Base-by-base conservation (phyloP, 495 filamentous ascomycete species). In the Penicillium lagena region DNA sequence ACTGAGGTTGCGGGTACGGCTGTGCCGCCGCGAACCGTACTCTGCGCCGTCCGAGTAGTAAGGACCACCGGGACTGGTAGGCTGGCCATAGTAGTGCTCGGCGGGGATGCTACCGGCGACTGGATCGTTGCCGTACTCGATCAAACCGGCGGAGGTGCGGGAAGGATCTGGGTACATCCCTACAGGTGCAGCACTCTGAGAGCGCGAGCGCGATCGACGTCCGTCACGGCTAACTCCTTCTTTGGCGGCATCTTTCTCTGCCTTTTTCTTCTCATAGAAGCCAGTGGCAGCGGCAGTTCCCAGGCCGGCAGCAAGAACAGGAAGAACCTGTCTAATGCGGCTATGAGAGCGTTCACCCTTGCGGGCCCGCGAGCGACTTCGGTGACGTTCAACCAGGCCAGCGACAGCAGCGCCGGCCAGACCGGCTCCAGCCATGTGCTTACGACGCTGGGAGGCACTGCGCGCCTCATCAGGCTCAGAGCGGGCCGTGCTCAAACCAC, bases 211-310 rank as follows among this genome's bases (percentile, higher is more conserved):
- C 7, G 79, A 81, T 42, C 75, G 72, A 29, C 70, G 70, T 41
- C 64, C 60, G 38, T 71, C 73, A 63, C 70, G 63, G 62, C 71
- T 54, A 32, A 54, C 47, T 1, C 50, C 61, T 55, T 71, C 64
- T 66, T 72, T 69, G 45, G 77, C 22, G 22, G 22, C 72, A 41
- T 76, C 76, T 47, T 86, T 79, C 54, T 85, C 79, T 49, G 77
- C 79, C 62, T 87, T 83, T 27, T 79, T 75, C 48, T 75, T 83
- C 66, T 96, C 88, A 58, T 90, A 95, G 11, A 95, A 58, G 34
- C 87, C 88, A 52, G 86, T 83, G 40, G 84, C 82, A 9, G 82
- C 87, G 12, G 89, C 90, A 34, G 81, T 86, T 9, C 85, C 86
- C 3, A 90, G 64, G 35, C 87, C 89, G 11, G 87, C 84, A 11